Conservation (phyloP, 176 grass and related monocot genomes). For the Phoenix roebelenii region DNA sequence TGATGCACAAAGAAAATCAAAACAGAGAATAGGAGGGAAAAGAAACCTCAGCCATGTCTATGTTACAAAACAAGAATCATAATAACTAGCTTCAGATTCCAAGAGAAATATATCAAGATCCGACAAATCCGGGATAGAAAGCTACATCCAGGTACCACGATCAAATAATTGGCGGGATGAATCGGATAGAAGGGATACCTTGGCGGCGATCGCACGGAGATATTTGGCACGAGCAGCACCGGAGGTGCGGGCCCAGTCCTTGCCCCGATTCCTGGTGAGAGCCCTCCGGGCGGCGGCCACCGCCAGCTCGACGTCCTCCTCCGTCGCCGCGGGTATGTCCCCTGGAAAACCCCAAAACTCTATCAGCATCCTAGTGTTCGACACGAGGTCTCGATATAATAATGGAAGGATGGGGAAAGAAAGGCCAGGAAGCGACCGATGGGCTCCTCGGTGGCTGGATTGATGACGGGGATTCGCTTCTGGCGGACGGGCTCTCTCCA, state of each 20-base stretch:
- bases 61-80: too few species aligned
- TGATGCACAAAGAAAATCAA: too few species aligned
- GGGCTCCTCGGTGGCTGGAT: constrained; percentile 63
- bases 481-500: constrained; percentile 57
- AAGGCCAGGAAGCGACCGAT: constrained; percentile 21
- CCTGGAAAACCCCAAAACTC: constrained; percentile 34
- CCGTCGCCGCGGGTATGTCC: constrained; percentile 73
- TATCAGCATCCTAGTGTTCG: not conserved
- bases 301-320: constrained; percentile 88
- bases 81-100: too few species aligned
- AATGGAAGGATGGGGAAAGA: not conserved
- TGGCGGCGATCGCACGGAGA: constrained; percentile 87
- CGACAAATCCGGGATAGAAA: too few species aligned
- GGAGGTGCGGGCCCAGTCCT: constrained; percentile 72
- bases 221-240: constrained; percentile 79
- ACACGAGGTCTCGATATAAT: not conserved
- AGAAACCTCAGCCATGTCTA: too few species aligned
- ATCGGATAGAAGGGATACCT: constrained; percentile 23
- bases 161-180: too few species aligned
- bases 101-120: too few species aligned
- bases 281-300: constrained; percentile 63
- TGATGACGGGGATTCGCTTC: constrained; percentile 73
- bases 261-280: constrained; percentile 66
- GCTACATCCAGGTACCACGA: too few species aligned
- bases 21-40: too few species aligned